Evolutionary conservation across 257 asterid species (phyloP).

Genomic region (Jasminum sambac): DNA sequence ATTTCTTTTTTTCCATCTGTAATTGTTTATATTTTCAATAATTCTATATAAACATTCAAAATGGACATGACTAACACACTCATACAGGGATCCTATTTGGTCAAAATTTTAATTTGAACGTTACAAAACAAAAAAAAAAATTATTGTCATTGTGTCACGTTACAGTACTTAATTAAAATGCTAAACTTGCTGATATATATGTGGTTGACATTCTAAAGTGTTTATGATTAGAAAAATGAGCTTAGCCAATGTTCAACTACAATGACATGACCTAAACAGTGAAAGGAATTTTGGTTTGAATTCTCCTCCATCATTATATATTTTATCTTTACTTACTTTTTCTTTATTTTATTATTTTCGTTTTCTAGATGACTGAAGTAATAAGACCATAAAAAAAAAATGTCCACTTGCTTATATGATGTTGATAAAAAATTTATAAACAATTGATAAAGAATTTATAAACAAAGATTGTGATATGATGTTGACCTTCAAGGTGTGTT

Average conservation of each 20-base stretch:
- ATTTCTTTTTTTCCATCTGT: too few relatives aligned
- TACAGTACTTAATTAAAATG: too few relatives aligned
- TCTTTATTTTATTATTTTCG: conserved; percentile 15
- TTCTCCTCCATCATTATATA: conserved; percentile 8
- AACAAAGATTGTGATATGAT: conserved; percentile 30
- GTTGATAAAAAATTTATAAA: too few relatives aligned
- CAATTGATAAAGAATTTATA: too few relatives aligned
- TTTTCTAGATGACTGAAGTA: neutral
- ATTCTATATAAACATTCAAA: too few relatives aligned
- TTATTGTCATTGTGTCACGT: too few relatives aligned
- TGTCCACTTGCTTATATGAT: conserved; percentile 8
- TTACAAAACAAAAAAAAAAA: too few relatives aligned
- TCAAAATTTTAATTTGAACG: too few relatives aligned
- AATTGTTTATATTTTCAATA: too few relatives aligned
- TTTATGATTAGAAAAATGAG: neutral
- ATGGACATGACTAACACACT: too few relatives aligned
- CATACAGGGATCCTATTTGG: too few relatives aligned
- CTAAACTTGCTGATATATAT: conserved; percentile 13
- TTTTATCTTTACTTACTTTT: neutral
- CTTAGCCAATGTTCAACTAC: neutral
- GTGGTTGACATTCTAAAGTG: conserved; percentile 48
- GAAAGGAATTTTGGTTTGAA: conserved; percentile 20
- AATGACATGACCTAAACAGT: conserved; percentile 1
- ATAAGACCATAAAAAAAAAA: conserved; percentile 11
- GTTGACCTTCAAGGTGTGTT: too few relatives aligned